Conservation (phyloP, 2,329 filamentous ascomycete genomes). For the Talaromyces sp. region DNA sequence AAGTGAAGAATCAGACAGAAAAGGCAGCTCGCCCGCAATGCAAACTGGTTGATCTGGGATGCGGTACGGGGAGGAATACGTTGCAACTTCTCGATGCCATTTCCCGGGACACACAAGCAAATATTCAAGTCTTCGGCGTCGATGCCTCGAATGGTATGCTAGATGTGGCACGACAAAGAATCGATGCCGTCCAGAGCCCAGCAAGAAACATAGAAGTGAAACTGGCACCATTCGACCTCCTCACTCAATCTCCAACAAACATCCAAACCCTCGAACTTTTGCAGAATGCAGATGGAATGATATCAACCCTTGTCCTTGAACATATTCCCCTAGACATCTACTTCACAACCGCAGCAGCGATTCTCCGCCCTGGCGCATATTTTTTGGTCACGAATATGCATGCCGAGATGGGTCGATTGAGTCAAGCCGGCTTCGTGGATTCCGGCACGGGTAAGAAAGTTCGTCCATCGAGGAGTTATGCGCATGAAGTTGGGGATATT, state of each 20-base stretch:
- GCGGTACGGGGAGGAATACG: conserved; percentile 62
- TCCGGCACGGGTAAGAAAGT: conserved; percentile 52
- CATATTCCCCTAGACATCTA: conserved; percentile 57
- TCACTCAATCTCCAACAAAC: conserved; percentile 22
- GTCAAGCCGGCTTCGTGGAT: conserved; percentile 60
- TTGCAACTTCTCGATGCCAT: conserved; percentile 39
- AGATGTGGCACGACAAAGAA: conserved; percentile 43
- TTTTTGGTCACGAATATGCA: conserved; percentile 66
- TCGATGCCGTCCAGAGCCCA: conserved; percentile 18
- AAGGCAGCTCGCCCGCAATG: conserved; percentile 16
- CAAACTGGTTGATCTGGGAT: conserved; percentile 57
- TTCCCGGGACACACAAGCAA: not conserved
- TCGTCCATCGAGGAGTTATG: conserved; percentile 56
- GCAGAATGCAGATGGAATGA: conserved; percentile 40
- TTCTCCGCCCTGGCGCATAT: conserved; percentile 46
- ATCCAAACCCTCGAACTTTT: conserved; percentile 5
- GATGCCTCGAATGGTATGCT: conserved; percentile 57
- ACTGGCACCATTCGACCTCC: conserved; percentile 40
- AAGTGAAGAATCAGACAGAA: not conserved
- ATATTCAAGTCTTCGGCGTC: conserved; percentile 46
- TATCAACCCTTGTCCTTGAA: conserved; percentile 61
- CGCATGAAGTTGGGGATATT: conserved; percentile 50
- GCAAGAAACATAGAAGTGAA: conserved; percentile 13
- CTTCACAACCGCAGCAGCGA: conserved; percentile 45
- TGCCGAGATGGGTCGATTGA: conserved; percentile 55